Evolutionary conservation across 2,329 filamentous ascomycete species (phyloP).

Genomic region (Fusarium phyllophilum): DNA sequence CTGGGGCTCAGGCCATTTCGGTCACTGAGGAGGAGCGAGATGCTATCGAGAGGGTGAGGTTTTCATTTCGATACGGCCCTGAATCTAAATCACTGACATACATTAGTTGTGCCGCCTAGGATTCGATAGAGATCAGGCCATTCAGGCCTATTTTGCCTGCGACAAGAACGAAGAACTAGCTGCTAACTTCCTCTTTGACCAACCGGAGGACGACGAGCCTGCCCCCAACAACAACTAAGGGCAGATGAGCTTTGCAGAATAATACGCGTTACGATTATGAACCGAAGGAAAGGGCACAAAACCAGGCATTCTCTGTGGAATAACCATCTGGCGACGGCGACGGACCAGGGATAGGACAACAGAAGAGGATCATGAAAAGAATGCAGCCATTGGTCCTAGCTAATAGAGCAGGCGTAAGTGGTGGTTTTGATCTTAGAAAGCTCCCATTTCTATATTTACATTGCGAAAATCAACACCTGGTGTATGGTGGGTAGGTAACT

Average conservation of each 20-base stretch:
- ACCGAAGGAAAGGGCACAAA: constrained; percentile 34
- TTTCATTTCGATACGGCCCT: constrained; percentile 45
- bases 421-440: background rate
- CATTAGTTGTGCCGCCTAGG: constrained; percentile 86
- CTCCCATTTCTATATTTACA: background rate
- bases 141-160: constrained; percentile 98
- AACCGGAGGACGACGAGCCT: constrained; percentile 84
- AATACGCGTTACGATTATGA: constrained; percentile 43
- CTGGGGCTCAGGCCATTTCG: constrained; percentile 86
- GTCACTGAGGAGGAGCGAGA: constrained; percentile 97
- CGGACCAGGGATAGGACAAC: background rate
- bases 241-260: constrained; percentile 37
- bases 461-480: background rate
- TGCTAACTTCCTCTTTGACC: constrained; percentile 97
- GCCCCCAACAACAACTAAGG: constrained; percentile 56
- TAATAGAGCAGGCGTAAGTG: background rate
- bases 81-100: background rate
- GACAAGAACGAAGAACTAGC: constrained; percentile 99
- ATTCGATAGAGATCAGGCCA: constrained; percentile 91
- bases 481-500: background rate
- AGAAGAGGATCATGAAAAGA: background rate
- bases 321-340: constrained; percentile 30
- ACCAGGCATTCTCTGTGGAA: constrained; percentile 36
- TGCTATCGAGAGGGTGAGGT: constrained; percentile 88
- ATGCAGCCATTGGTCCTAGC: background rate